Percentiles rank a stretch among this genome's conserved stretches.
Evolutionary conservation across 768 basidiomycete genomes (phyloP).

Genomic region (Astraeus odoratus): DNA sequence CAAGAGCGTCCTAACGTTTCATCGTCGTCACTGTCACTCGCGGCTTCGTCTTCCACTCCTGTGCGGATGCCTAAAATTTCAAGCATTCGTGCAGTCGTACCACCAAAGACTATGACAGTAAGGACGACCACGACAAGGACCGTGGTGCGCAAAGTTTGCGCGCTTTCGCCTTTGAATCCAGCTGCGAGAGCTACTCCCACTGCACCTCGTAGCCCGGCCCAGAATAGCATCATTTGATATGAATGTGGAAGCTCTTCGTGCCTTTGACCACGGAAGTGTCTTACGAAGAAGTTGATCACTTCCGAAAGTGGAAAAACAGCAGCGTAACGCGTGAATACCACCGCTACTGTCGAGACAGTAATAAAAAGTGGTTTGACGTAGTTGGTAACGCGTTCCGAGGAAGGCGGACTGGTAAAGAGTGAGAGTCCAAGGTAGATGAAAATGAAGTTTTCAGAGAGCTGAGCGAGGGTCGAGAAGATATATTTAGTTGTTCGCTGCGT

Average conservation of each 20-base stretch:
- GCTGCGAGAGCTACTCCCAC: slow-evolving; percentile 97
- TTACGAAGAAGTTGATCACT: slow-evolving; percentile 88
- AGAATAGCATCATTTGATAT: slow-evolving; percentile 99
- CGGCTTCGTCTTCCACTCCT: slow-evolving; percentile 91
- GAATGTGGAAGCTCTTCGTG: slow-evolving; percentile 92
- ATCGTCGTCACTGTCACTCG: slow-evolving; percentile 48
- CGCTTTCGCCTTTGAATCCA: slow-evolving; percentile 91
- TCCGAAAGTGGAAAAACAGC: slow-evolving; percentile 96
- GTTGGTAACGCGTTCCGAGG: slow-evolving; percentile 65
- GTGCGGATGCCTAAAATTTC: slow-evolving; percentile 95
- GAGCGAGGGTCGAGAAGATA: slow-evolving; percentile 90
- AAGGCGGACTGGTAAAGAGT: slow-evolving; percentile 86
- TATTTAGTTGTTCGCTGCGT: slow-evolving; percentile 94
- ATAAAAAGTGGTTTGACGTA: slow-evolving; percentile 97
- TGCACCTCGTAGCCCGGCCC: slow-evolving; percentile 94
- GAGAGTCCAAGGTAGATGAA: slow-evolving; percentile 98
- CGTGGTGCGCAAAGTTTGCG: slow-evolving; percentile 84
- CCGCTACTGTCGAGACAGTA: slow-evolving; percentile 82
- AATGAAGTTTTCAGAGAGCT: slow-evolving; percentile 97
- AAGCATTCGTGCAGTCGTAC: slow-evolving; percentile 95
- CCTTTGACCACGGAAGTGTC: slow-evolving; percentile 78
- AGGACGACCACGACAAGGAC: slow-evolving; percentile 94
- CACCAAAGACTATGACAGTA: slow-evolving; percentile 91
- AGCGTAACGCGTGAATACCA: slow-evolving; percentile 90
- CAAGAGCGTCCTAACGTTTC: slow-evolving; percentile 27